Evolutionary conservation across 129 eudicot species (phyloP).

Genomic region (Saposhnikovia divaricata): DNA sequence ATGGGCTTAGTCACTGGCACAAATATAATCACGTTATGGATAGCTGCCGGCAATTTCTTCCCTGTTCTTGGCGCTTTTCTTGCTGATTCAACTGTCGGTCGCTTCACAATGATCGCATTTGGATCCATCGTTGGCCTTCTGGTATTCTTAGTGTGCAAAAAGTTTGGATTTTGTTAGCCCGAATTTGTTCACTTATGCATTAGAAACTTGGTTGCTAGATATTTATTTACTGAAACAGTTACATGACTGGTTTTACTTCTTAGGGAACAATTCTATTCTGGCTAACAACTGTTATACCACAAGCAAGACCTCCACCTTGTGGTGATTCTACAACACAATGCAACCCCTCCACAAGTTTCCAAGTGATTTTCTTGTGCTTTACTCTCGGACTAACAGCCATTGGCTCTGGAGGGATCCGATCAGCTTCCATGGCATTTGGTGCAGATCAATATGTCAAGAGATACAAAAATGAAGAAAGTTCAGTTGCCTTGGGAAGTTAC

Average conservation of each 20-base stretch:
- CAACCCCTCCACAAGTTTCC: constrained; percentile 16
- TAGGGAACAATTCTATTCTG: constrained; percentile 33
- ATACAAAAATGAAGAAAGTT: background rate
- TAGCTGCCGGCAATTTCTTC: constrained; percentile 18
- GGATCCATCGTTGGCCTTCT: constrained; percentile 7
- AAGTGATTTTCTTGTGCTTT: constrained; percentile 18
- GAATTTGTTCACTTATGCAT: background rate
- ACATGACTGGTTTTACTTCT: background rate
- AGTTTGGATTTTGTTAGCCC: too few relatives aligned
- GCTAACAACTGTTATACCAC: constrained; percentile 29
- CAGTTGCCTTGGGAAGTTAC: constrained; percentile 17
- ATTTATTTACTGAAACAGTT: background rate
- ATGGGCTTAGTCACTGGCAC: constrained; percentile 30
- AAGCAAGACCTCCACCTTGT: constrained; percentile 32
- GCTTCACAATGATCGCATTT: constrained; percentile 36
- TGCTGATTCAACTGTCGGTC: constrained; percentile 44
- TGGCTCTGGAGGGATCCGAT: constrained; percentile 44
- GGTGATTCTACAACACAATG: constrained; percentile 6
- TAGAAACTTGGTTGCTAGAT: background rate
- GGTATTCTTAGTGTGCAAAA: background rate
- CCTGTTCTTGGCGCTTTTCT: constrained; percentile 35
- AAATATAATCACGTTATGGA: constrained; percentile 24
- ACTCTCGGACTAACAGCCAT: constrained; percentile 31
- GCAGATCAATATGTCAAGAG: constrained; percentile 30
- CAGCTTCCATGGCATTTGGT: constrained; percentile 50